Base-by-base conservation (phyloP, 441 rosid genomes). In the Gossypium gossypioides region DNA sequence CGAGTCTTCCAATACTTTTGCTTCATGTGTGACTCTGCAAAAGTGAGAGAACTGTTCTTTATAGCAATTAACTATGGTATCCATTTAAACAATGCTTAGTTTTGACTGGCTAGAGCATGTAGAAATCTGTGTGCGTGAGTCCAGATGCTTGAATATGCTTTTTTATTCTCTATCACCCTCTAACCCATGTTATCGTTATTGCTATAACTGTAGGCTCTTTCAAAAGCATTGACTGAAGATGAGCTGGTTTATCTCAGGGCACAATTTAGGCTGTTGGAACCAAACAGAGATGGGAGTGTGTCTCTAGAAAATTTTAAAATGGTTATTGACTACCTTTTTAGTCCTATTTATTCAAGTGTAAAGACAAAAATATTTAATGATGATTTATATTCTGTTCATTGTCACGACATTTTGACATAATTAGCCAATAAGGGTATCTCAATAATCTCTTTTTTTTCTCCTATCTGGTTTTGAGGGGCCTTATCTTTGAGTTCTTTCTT, bases 231-330 rank as follows among this genome's bases (percentile, higher is more conserved):
- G 83, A 79, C 94, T 0, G 96, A 87, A 77, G 88, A 88, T 46
- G 96, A 91, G 81, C 83, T 91, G 76, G 82, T 87, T 48, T 91
- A 93, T 81, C 91, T 93, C 64, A 84, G 91, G 84, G 91, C 86
- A 69, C 98, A 93, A 66, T 93, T 88, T 81, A 81, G 68, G 69
- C 75, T 89, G 75, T 77, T 93, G 82, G 91, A 81, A 79, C 98
- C 98, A 75, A 85, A 83, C 74, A 83, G 79, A 58, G 96, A 89
- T 74, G 98, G 97, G 50, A 88, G 86, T 51, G 73, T 93, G 57
- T 84, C 94, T 37, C 87, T 89, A 8, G 93, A 88, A 40, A 91
- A 91, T 81, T 91, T 93, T 80, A 84, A 79, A 83, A 85, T 74
- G 96, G 98, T 93, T 65, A 81, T 63, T 72, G 12, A 13, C 78